Base-by-base conservation (phyloP, 192 early-diverging fungal species). In the Coemansia sp. region DNA sequence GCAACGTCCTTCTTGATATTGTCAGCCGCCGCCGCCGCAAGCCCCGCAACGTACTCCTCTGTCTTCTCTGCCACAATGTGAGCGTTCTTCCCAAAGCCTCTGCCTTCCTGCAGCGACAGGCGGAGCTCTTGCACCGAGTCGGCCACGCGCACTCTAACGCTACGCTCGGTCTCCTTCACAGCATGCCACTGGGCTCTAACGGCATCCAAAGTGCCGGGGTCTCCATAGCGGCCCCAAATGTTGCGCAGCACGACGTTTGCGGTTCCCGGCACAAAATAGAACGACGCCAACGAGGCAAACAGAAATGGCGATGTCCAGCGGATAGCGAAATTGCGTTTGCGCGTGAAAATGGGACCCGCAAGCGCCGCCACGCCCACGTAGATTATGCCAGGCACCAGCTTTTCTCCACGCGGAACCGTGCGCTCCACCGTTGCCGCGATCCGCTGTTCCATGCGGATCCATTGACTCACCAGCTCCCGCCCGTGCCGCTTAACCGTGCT, bases 151-250 rank as follows among this genome's bases (percentile, higher is more conserved):
- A 6, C n/a, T n/a, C 61, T 63, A 0, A 64, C 2, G 21, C 35
- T n/a, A 0, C 43, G 20, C 60, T 58, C 53, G 12, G 64, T 44
- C 26, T 16, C 5, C 61, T 52, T 67, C 18, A 59, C 61, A 0
- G 35, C 41, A 20, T 45, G 20, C 69, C 64, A 71, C 15, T 9
- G 6, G n/a, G 6, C 57, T n/a, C 33, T 35, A 4, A 59, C 9
- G 0, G 0, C 9, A 21, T 83, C 75, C 20, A 83, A 67, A 20
- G 65, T 45, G 30, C 15, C 16, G 0, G 81, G 76, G 26, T 83
- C 81, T 10, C 81, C 81, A 30, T 83, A 83, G 14, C 81, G 43
- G 26, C 69, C 76, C 81, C 81, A 83, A 23, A 83, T 63, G n/a
- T 75, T 78, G n/a, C 75, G 62, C 39, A 69, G 5, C 15, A 78